Base-by-base conservation (phyloP, 345 rosid genomes). In the Kandelia obovata region DNA sequence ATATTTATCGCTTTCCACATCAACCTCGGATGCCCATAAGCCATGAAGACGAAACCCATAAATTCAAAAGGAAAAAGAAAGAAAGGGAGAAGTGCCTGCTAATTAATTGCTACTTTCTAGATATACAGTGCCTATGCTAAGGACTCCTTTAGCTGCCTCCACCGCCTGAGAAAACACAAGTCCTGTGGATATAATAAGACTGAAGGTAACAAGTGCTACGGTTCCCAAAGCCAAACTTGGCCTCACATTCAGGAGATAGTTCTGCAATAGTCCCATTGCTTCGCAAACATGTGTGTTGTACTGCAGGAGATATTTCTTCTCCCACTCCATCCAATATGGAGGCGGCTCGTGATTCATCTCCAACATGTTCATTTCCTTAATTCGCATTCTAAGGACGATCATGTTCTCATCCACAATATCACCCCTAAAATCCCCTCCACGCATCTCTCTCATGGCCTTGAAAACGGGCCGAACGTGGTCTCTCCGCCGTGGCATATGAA, bases 281-380 rank as follows among this genome's bases (percentile, higher is more conserved):
- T 79, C 63, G 11, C 70, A 84, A 10, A 86, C 68, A 66, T 61
- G 68, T 35, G 71, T 62, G 43, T 69, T 59, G 58, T 83, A 79
- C 31, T 58, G 32, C 4, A 67, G 6, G 70, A 67, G 75, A 59
- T 71, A 81, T 2, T 20, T 57, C 78, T 80, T 83, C 78, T 85
- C 85, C 89, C 89, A 85, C 35, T 43, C 84, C 85, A 67, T 77
- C 87, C 85, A 85, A 52, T 79, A 61, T 0, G 66, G 31, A 13
- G 85, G 85, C 1, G 72, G 77, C 74, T 79, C 71, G 20, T 58
- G 58, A 55, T 68, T 69, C 57, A 39, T 47, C 79, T 85, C 88
- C 21, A 68, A 26, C 70, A 73, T 63, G 27, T 71, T 78, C 68
- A 66, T 62, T 32, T 85, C 85, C 30, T 62, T 78, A 20, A 85